Percentiles rank a stretch among this genome's conserved stretches.
These are phyloP conservation scores for Dipodascopsis uninucleata DNA, from an alignment of 805 yeast species.

Conservation along the genomic window DNA sequence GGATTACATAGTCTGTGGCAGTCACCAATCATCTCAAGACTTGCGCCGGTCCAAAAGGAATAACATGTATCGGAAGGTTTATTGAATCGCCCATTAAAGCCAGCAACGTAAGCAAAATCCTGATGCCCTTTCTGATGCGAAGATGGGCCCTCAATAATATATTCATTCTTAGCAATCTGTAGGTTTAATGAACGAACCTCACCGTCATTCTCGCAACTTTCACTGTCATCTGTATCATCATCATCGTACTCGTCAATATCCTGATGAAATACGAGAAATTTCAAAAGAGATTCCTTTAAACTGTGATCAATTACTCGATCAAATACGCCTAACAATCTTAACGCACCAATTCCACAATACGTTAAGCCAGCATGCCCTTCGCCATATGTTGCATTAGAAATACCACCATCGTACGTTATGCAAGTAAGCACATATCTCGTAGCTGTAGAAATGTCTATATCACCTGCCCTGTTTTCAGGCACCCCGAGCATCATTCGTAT, in stretches of 20 bases:
- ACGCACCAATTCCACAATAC: conserved; percentile 71
- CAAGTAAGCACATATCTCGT: conserved; percentile 40
- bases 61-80: conserved; percentile 97
- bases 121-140: neutral
- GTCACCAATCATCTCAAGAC: conserved; percentile 21
- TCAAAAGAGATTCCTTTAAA: conserved; percentile 6
- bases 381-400: conserved; percentile 48
- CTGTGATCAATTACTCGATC: neutral
- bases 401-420: conserved; percentile 61
- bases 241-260: neutral
- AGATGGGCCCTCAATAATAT: too few species aligned
- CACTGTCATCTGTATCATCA: conserved; percentile 3
- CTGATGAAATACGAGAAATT: conserved; percentile 23
- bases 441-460: conserved; percentile 40
- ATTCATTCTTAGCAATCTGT: too few species aligned
- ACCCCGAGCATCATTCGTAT: conserved; percentile 50
- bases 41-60: conserved; percentile 82
- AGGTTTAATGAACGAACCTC: too few species aligned
- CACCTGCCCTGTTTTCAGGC: conserved; percentile 17
- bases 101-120: conserved; percentile 10
- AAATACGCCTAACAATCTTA: conserved; percentile 41
- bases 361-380: conserved; percentile 89
- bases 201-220: neutral
- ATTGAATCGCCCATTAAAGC: conserved; percentile 83
- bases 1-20: neutral